Conservation (phyloP, 768 basidiomycete species). For the Saitozyma sp. region DNA sequence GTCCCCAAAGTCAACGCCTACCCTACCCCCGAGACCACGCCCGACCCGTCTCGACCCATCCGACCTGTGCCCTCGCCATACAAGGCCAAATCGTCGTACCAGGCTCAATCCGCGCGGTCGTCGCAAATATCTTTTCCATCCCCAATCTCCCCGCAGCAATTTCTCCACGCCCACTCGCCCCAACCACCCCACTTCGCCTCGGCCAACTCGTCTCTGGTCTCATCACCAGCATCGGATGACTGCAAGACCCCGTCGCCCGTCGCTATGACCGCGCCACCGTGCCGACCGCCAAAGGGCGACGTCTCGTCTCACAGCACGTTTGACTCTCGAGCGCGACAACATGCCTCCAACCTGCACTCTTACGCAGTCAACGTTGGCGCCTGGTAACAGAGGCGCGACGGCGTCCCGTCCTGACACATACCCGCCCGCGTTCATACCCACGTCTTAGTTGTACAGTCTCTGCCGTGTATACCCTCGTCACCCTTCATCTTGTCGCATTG, state of each 20-base stretch:
- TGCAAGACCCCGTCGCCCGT: conserved; percentile 47
- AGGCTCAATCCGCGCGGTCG: conserved; percentile 8
- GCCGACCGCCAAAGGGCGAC: conserved; percentile 4
- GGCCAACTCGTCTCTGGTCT: conserved; percentile 40
- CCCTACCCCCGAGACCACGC: conserved; percentile 42
- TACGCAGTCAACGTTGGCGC: not conserved
- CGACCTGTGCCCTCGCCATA: conserved; percentile 44
- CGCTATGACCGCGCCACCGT: conserved; percentile 23
- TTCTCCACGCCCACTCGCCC: conserved; percentile 20
- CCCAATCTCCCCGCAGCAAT: conserved; percentile 39
- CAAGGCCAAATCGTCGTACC: conserved; percentile 21
- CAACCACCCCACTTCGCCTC: conserved; percentile 34
- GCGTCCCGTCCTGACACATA: too few relatives aligned
- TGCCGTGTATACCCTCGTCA: too few relatives aligned
- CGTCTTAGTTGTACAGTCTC: too few relatives aligned
- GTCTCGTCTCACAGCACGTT: conserved; percentile 25
- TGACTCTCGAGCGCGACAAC: conserved; percentile 12
- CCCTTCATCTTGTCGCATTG: too few relatives aligned
- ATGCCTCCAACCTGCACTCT: conserved; percentile 5
- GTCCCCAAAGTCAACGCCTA: conserved; percentile 22
- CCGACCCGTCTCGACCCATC: conserved; percentile 39
- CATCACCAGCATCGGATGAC: conserved; percentile 46
- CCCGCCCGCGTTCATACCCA: too few relatives aligned
- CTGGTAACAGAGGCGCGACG: conserved; percentile 7
- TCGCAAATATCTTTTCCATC: conserved; percentile 26